Evolutionary conservation across 805 yeast species (phyloP), one percentile per base, ranked within the genome.

Genomic region (Danielia oregonensis): DNA sequence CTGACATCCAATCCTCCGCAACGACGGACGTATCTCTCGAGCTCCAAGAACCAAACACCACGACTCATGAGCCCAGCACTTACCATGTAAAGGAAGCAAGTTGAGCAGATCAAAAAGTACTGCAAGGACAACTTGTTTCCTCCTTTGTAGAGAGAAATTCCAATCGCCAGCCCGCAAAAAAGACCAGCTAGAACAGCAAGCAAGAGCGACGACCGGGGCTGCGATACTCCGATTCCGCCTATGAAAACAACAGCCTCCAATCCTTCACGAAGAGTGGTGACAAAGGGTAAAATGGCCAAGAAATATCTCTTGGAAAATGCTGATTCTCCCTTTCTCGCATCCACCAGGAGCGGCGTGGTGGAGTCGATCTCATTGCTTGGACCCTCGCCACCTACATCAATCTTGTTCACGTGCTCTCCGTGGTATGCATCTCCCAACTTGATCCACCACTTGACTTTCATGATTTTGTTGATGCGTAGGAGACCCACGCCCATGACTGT

Each of bases 401-500:
- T 22, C 8, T 25, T 17, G 11, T 16, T 30, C 5, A 35, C 32
- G 29, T 43, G 45, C 14, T 48, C 49, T 15, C 48, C 42, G 23
- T 47, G 42, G 39, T 63, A 65, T 1, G 71, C 72, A 33, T 65
- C 66, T 3, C 71, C 70, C 33, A 67, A 52, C 41, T 68, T 68
- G 39, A 60, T 56, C 68, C 68, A 63, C 84, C 95, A 89, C 61
- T 87, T 88, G 38, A 82, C 79, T 49, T 86, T 81, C 72, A 88
- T 65, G 33, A 67, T 65, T 53, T 83, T 80, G 47, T 88, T 86
- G 54, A 88, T 74, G 43, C 95, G 69, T 42, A 88, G 66, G 54
- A 88, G 76, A 35, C 91, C 83, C 22, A 86, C 52, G 0, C 96
- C 96, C 96, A 88, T 87, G 6, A 80, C 62, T 1, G 95, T 84